These are phyloP conservation scores for Suhomyces wounanorum DNA, from an alignment of 1,139 yeast species.

Conservation along the genomic window DNA sequence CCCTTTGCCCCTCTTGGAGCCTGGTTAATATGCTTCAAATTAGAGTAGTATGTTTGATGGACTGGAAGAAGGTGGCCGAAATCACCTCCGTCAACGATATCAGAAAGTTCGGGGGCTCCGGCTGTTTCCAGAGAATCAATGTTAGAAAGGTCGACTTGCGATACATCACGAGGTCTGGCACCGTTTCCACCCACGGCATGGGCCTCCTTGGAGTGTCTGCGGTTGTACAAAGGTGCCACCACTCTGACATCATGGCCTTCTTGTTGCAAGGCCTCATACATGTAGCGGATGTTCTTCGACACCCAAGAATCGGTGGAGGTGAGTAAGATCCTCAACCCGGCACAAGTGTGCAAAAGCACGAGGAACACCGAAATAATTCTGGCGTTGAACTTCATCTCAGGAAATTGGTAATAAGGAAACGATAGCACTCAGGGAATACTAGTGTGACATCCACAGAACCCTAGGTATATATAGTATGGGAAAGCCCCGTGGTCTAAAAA, in stretches of 20 bases:
- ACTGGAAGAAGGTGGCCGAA: constrained; percentile 37
- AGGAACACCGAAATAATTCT: constrained; percentile 3
- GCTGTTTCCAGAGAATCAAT: neutral
- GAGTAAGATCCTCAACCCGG: constrained; percentile 32
- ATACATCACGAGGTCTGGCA: neutral
- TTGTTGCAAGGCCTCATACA: constrained; percentile 28
- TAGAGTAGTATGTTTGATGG: constrained; percentile 33
- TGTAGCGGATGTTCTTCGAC: constrained; percentile 33
- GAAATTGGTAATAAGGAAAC: neutral
- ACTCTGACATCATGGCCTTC: constrained; percentile 35
- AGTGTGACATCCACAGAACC: neutral
- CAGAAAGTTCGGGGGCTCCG: constrained; percentile 3
- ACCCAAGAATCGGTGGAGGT: constrained; percentile 47
- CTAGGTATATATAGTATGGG: neutral
- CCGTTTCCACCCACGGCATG: neutral
- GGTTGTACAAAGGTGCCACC: constrained; percentile 36
- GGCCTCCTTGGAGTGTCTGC: neutral
- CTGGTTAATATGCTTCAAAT: constrained; percentile 20
- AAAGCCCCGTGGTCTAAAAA: constrained; percentile 10
- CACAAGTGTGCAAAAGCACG: constrained; percentile 8
- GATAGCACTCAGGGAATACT: neutral
- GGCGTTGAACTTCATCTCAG: constrained; percentile 6
- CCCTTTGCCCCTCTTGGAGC: constrained; percentile 24
- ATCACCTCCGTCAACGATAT: constrained; percentile 33
- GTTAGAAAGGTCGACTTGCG: neutral